phyloP scores from a whole-genome alignment of 345 rosid species.

The Linum trigynum region DNA sequence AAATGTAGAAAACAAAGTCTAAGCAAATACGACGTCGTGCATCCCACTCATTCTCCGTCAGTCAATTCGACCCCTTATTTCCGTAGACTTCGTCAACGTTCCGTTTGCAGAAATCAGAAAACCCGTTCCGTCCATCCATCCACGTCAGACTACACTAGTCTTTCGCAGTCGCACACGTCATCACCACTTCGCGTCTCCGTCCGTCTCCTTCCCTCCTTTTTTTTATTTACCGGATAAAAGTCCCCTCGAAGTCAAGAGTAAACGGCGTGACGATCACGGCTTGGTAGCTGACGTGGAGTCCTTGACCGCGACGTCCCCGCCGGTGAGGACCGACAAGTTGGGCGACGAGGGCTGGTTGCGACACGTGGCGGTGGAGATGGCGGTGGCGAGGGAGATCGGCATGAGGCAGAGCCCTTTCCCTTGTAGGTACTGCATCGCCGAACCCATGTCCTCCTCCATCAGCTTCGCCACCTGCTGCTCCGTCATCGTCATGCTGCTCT shows the following conservation, averaged over 20 bases:
- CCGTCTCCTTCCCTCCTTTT: no score
- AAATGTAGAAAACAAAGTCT: neutral
- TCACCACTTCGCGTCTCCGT: no score
- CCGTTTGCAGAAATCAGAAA: no score
- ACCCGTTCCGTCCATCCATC: neutral
- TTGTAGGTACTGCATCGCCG: conserved; percentile 19
- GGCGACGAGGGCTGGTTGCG: neutral
- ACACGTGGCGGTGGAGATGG: conserved; percentile 45
- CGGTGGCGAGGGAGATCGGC: conserved; percentile 30
- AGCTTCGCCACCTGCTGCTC: conserved; percentile 20
- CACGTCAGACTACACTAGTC: neutral
- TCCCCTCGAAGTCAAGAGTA: no score
- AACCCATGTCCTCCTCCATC: conserved; percentile 15
- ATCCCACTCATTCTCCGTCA: neutral
- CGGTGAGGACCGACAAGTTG: neutral
- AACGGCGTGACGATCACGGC: no score
- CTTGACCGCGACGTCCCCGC: neutral
- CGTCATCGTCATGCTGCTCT: neutral
- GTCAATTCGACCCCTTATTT: neutral
- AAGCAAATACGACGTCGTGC: neutral
- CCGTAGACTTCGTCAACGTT: neutral
- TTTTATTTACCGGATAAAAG: no score
- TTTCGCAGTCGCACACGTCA: neutral
- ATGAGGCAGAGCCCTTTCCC: conserved; percentile 24
- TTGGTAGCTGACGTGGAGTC: neutral